Evolutionary conservation across 306 rosid genomes (phyloP).

Genomic region (Acacia confusa): DNA sequence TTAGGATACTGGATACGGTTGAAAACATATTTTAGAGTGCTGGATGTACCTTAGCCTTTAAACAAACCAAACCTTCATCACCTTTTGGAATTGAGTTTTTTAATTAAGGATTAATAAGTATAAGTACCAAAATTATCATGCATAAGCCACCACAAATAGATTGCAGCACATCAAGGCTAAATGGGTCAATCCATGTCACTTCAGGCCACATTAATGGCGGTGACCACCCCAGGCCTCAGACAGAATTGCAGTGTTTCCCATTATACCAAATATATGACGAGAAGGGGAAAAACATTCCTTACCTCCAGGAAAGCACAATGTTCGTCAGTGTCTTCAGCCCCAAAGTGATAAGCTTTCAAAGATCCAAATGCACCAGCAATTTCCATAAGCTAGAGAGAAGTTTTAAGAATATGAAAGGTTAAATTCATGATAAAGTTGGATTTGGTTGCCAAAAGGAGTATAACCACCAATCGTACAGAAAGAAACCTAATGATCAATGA

Average conservation of each 20-base stretch:
- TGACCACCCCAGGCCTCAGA: not conserved
- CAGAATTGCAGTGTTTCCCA: not conserved
- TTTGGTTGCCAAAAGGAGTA: conserved; percentile 9
- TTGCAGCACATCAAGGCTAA: not conserved
- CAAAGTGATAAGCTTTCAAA: conserved; percentile 85
- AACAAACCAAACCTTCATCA: not conserved
- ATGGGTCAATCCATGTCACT: not conserved
- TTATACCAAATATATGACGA: not conserved
- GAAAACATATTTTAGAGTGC: too few relatives aligned
- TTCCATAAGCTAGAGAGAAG: conserved; percentile 68
- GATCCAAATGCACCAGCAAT: conserved; percentile 83
- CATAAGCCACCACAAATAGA: not conserved
- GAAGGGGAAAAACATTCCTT: conserved; percentile 5
- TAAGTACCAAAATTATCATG: not conserved
- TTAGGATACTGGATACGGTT: too few relatives aligned
- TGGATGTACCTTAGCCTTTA: not conserved
- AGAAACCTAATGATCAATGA: not conserved
- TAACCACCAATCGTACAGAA: not conserved
- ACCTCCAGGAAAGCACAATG: conserved; percentile 90
- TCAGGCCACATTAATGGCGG: not conserved
- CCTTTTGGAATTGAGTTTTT: not conserved
- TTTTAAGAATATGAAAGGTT: conserved; percentile 3
- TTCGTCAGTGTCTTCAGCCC: conserved; percentile 39
- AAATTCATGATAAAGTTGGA: not conserved
- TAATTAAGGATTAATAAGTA: not conserved